Base-by-base conservation (phyloP, 148 eudicot species). In the Vaccinium macrocarpon region DNA sequence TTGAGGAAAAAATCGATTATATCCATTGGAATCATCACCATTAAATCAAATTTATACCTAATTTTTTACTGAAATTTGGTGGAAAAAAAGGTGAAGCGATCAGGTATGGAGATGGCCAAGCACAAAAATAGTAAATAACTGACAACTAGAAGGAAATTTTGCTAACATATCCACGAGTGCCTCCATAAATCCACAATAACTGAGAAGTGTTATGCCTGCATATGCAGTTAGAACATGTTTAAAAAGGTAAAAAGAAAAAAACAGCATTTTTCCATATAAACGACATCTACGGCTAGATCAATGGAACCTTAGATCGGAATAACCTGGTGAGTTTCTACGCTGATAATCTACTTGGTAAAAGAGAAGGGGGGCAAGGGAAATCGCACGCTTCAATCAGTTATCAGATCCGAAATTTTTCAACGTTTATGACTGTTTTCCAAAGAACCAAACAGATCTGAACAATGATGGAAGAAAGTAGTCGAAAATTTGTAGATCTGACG, bases 381-480 rank as follows among this genome's bases (percentile, higher is more conserved):
- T 2, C 3, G 8, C 50, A n/a, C 1, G 57, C 29, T 75, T 48
- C 80, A 76, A 23, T 15, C 80, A 49, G 57, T n/a, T 50, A 10
- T 50, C 10, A 76, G 80, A 76, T 50, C 80, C 35, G 8, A 8
- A 76, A 76, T 50, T 12, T 50, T 50, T 23, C 80, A 76, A 4
- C 0, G 14, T 49, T 76, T 50, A 50, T 2, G 57, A 5, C 8
- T 23, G 50, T 4, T 76, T 75, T 12, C 35, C 23, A 27, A 49
- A 38, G 14, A 76, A 76, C 57, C 80, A 76, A 76, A 76, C 29
- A 50, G 57, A 76, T 76, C 80, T n/a, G 57, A 76, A 0, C 5
- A 57, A 76, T 76, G 2, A 50, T 4, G 32, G 50, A 51, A 49
- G 35, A 1, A 75, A 48, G 27, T 48, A 2, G 78, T 8, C 6